These are phyloP conservation scores for Marchantia paleacea DNA, from an alignment of 225 moss, liverwort and hornwort genomes.

Conservation along the genomic window DNA sequence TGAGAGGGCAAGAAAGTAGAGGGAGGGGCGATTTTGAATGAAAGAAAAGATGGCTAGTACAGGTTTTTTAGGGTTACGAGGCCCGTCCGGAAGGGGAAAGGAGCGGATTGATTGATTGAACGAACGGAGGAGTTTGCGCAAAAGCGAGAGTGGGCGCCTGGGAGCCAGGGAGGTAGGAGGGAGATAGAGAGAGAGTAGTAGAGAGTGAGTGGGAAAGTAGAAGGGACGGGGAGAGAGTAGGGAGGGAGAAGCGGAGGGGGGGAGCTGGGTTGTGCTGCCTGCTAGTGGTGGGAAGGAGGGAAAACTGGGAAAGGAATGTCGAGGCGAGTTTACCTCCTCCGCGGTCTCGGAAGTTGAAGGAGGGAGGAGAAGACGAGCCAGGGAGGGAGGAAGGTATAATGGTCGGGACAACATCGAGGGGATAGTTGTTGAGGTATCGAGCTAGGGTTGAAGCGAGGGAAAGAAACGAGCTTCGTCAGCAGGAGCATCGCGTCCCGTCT, in stretches of 20 bases:
- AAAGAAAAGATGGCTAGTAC: conserved; percentile 20
- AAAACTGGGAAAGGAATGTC: not conserved
- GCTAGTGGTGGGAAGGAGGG: not conserved
- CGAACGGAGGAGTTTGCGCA: not conserved
- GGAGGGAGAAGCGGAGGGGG: not conserved
- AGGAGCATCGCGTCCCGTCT: not conserved
- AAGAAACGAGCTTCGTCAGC: not conserved
- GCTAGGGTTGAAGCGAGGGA: conserved; percentile 5
- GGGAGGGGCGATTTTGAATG: conserved; percentile 20
- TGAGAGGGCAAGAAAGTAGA: conserved; percentile 22
- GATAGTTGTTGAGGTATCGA: too few relatives aligned
- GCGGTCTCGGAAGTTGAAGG: conserved; percentile 1
- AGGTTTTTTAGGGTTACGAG: conserved; percentile 25
- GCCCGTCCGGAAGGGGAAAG: conserved; percentile 4
- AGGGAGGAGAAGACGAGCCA: too few relatives aligned
- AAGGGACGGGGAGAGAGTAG: not conserved
- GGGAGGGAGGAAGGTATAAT: not conserved
- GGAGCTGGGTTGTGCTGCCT: not conserved
- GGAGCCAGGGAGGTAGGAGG: not conserved
- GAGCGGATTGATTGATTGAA: conserved; percentile 22
- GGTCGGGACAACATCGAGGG: not conserved
- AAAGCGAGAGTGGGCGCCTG: not conserved
- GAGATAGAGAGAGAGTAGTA: not conserved
- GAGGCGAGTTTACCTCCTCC: conserved; percentile 15
- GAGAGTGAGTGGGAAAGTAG: too few relatives aligned